phyloP scores from a whole-genome alignment of 2,329 filamentous ascomycete genomes.

The Talaromyces verruculosus region DNA sequence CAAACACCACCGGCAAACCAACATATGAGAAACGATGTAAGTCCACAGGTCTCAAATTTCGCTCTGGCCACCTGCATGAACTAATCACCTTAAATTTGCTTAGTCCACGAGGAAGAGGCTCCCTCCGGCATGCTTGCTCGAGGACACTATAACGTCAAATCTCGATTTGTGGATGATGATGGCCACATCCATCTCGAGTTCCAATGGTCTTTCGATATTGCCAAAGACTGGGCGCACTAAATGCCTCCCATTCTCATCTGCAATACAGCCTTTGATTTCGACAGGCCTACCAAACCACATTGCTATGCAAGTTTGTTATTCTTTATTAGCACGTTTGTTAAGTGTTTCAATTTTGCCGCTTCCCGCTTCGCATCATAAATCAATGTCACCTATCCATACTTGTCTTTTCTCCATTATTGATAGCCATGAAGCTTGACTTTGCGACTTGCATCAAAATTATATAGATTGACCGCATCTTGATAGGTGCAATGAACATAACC shows the following conservation, averaged over 20 bases:
- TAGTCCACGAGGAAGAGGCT: slow-evolving; percentile 88
- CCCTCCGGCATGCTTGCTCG: slow-evolving; percentile 87
- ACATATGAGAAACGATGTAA: slow-evolving; percentile 89
- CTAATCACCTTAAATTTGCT: not conserved
- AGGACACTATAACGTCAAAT: slow-evolving; percentile 84
- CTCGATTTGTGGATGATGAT: slow-evolving; percentile 94
- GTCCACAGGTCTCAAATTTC: slow-evolving; percentile 33
- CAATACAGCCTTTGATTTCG: not conserved
- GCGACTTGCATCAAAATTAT: not conserved
- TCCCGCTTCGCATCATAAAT: not conserved
- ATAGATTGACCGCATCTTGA: not conserved
- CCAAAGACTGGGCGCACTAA: slow-evolving; percentile 74
- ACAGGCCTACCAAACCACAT: not conserved
- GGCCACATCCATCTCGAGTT: slow-evolving; percentile 86
- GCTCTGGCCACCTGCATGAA: not conserved
- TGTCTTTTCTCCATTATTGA: not conserved
- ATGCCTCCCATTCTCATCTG: not conserved
- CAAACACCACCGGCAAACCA: slow-evolving; percentile 84
- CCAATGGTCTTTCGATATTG: slow-evolving; percentile 94
- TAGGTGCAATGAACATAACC: not conserved
- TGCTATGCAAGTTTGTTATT: slow-evolving; percentile 1
- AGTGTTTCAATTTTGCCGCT: not conserved
- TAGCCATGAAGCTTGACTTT: no score
- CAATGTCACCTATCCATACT: not conserved
- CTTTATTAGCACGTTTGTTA: not conserved